Conservation (phyloP, 257 asterid genomes). For the Henckelia pumila region DNA sequence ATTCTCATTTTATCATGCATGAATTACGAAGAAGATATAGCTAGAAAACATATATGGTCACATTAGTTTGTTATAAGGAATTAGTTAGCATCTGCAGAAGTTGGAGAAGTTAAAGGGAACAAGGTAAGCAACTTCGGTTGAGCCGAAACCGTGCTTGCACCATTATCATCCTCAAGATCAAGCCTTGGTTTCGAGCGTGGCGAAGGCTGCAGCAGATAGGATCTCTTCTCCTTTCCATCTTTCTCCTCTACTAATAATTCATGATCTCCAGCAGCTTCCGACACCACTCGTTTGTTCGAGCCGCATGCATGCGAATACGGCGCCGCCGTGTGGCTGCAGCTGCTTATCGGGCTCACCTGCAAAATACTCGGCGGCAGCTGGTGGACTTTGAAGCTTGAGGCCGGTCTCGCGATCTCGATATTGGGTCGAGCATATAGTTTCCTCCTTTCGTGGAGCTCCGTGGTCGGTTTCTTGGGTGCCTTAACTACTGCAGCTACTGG, state of each 20-base stretch:
- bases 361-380: slow-evolving; percentile 4
- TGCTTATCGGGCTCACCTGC: slow-evolving; percentile 21
- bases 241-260: slow-evolving; percentile 37
- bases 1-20: too few species aligned
- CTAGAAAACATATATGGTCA: too few species aligned
- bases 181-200: slow-evolving; percentile 30
- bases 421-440: slow-evolving; percentile 25
- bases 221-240: slow-evolving; percentile 35
- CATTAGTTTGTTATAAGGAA: too few species aligned
- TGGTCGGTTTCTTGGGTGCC: slow-evolving; percentile 26
- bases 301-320: not conserved
- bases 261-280: slow-evolving; percentile 22
- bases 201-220: slow-evolving; percentile 32
- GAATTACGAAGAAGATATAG: too few species aligned
- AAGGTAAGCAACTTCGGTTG: slow-evolving; percentile 39
- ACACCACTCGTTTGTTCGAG: slow-evolving; percentile 27
- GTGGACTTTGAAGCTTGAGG: slow-evolving; percentile 8
- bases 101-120: slow-evolving; percentile 36
- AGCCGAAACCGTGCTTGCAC: not conserved
- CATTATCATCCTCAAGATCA: not conserved
- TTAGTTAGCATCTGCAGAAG: too few species aligned
- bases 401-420: slow-evolving; percentile 23
- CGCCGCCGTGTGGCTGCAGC: not conserved
- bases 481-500: slow-evolving; percentile 11
- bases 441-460: slow-evolving; percentile 36